Evolutionary conservation across 441 rosid genomes (phyloP).

Genomic region (Adansonia grandidieri): DNA sequence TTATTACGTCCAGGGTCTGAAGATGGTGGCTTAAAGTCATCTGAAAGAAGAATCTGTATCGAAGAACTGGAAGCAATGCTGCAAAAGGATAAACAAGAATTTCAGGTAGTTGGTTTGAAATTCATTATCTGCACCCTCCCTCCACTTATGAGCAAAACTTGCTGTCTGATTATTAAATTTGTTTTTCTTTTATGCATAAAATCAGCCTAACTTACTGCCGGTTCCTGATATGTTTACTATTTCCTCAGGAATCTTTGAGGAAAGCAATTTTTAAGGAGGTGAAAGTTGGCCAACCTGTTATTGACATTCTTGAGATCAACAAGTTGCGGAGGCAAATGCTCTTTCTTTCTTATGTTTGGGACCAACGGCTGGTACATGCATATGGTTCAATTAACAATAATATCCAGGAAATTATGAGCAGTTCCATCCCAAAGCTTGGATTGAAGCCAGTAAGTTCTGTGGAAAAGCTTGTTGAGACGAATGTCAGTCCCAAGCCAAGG

Average conservation of each 20-base stretch:
- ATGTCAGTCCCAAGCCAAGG: conserved; percentile 36
- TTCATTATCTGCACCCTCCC: neutral
- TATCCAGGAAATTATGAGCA: conserved; percentile 41
- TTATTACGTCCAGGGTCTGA: conserved; percentile 39
- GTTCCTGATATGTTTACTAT: conserved; percentile 19
- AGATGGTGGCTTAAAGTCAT: conserved; percentile 36
- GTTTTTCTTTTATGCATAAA: conserved; percentile 21
- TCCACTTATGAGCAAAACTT: conserved; percentile 5
- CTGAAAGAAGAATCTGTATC: conserved; percentile 42
- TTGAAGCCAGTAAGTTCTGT: conserved; percentile 43
- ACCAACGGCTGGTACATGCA: conserved; percentile 57
- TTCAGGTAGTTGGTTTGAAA: conserved; percentile 52
- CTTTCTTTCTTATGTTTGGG: conserved; percentile 69
- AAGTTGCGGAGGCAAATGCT: conserved; percentile 61
- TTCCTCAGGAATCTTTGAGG: conserved; percentile 56
- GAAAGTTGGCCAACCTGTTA: conserved; percentile 46
- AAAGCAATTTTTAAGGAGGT: conserved; percentile 41
- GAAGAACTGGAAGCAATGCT: conserved; percentile 56
- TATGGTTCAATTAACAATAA: conserved; percentile 42
- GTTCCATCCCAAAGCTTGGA: conserved; percentile 44
- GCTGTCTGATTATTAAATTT: conserved; percentile 17
- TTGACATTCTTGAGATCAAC: conserved; percentile 75
- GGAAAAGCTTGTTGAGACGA: conserved; percentile 46
- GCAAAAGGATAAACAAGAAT: conserved; percentile 61
- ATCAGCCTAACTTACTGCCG: neutral